Evolutionary conservation across 2,329 filamentous ascomycete species (phyloP), one percentile per base, ranked within the genome.

Genomic region (Talaromyces sp.): DNA sequence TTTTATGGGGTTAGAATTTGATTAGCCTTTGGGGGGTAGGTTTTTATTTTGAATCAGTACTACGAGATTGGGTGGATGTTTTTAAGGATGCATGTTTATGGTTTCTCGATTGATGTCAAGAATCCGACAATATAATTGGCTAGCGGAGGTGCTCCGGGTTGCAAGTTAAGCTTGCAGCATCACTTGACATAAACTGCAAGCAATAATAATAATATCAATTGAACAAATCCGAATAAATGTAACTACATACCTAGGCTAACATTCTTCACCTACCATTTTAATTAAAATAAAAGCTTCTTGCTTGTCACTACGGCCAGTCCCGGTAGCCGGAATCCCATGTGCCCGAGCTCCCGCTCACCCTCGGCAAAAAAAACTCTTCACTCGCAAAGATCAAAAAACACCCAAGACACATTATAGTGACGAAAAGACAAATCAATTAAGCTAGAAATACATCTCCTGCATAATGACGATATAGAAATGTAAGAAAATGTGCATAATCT

Each of bases 1-100:
- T 17, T 87, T 85, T 66, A 72, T 86, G 66, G 75, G 71, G 29
- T 64, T 79, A 59, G 66, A 65, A 19, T 63, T 54, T 62, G n/a
- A 51, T 43, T 59, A 35, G n/a, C n/a, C 50, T 19, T 14, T n/a
- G n/a, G n/a, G n/a, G n/a, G n/a, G n/a, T n/a, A n/a, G n/a, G n/a
- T 54, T 49, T 21, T 24, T 19, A 49, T 49, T 49, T n/a, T n/a
- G n/a, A n/a, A n/a, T n/a, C n/a, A n/a, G n/a, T n/a, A n/a, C n/a
- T n/a, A n/a, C n/a, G n/a, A n/a, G n/a, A n/a, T n/a, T n/a, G n/a
- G n/a, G n/a, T n/a, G n/a, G n/a, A n/a, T n/a, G n/a, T n/a, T n/a
- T n/a, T n/a, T n/a, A n/a, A n/a, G n/a, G n/a, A n/a, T n/a, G n/a
- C n/a, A n/a, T n/a, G n/a, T 38, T 8, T 6, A 35, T 17, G 14